These are phyloP conservation scores for Rhamnella rubrinervis DNA, from an alignment of 331 rosid species.

Conservation along the genomic window DNA sequence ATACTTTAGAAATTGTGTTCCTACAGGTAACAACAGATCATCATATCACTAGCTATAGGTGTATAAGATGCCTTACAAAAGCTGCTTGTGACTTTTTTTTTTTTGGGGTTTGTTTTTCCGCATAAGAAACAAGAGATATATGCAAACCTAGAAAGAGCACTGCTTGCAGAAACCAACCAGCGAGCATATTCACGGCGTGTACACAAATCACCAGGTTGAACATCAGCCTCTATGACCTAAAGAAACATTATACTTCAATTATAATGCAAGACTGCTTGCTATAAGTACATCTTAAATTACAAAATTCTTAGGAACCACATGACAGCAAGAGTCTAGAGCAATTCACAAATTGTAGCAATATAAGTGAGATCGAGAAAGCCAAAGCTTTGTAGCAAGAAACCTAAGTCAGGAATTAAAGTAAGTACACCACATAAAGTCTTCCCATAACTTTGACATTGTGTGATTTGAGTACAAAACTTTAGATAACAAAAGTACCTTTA, in stretches of 20 bases:
- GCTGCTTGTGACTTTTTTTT: background rate
- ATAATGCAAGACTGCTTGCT: background rate
- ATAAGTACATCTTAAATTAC: background rate
- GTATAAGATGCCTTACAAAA: conserved; percentile 7
- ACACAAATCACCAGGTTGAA: conserved; percentile 84
- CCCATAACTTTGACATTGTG: background rate
- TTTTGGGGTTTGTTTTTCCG: background rate
- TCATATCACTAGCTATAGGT: conserved; percentile 13
- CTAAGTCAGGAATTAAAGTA: background rate
- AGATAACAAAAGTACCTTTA: conserved; percentile 57
- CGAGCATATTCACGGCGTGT: conserved; percentile 97
- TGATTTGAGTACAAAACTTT: background rate
- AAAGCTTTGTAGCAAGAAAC: background rate
- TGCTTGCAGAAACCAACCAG: conserved; percentile 93
- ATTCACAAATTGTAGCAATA: background rate
- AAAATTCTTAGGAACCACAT: conserved; percentile 6
- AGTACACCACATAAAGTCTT: background rate
- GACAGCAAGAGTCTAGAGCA: conserved; percentile 3
- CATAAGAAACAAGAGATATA: conserved; percentile 21
- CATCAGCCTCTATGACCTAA: conserved; percentile 88
- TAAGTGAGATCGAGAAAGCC: too few species aligned
- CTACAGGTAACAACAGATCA: conserved; percentile 41
- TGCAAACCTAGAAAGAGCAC: conserved; percentile 80
- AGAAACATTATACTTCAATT: background rate
- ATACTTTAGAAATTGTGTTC: conserved; percentile 79